Evolutionary conservation across 192 early-diverging fungal species (phyloP).

Genomic region (Backusella circina): DNA sequence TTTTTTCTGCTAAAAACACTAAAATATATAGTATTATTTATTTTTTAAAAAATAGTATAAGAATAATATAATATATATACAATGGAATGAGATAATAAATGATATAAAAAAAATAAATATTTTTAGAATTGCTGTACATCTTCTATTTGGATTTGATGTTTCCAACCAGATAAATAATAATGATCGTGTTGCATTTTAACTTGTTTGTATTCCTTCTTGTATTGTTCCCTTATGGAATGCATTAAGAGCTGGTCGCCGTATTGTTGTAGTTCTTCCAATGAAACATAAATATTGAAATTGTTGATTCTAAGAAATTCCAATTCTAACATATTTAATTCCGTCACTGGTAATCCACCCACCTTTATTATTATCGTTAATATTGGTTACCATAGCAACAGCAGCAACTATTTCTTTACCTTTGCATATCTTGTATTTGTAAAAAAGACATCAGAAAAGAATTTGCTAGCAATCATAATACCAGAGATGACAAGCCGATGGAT

Average conservation of each 20-base stretch:
- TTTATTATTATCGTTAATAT: slow-evolving; percentile 13
- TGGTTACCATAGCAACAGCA: neutral
- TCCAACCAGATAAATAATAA: neutral
- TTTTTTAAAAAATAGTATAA: neutral
- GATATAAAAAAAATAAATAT: neutral
- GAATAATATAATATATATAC: neutral
- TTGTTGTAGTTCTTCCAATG: slow-evolving; percentile 74
- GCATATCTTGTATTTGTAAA: slow-evolving; percentile 90
- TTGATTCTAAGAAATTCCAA: slow-evolving; percentile 80
- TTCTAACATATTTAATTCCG: slow-evolving; percentile 86
- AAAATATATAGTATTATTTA: neutral
- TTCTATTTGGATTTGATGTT: neutral
- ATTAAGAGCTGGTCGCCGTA: slow-evolving; percentile 69
- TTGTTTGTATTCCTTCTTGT: neutral
- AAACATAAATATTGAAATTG: slow-evolving; percentile 80
- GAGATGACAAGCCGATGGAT: slow-evolving; percentile 89
- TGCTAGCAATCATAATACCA: slow-evolving; percentile 81
- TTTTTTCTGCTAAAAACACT: neutral
- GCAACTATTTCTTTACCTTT: slow-evolving; percentile 37
- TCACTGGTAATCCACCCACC: slow-evolving; percentile 86
- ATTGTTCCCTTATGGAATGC: slow-evolving; percentile 15
- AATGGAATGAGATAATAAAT: neutral
- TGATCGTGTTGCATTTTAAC: slow-evolving; percentile 1
- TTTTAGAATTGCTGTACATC: slow-evolving; percentile 3
- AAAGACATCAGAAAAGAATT: slow-evolving; percentile 91